phyloP scores from a whole-genome alignment of 495 filamentous ascomycete species.

The Trichoderma reesei region DNA sequence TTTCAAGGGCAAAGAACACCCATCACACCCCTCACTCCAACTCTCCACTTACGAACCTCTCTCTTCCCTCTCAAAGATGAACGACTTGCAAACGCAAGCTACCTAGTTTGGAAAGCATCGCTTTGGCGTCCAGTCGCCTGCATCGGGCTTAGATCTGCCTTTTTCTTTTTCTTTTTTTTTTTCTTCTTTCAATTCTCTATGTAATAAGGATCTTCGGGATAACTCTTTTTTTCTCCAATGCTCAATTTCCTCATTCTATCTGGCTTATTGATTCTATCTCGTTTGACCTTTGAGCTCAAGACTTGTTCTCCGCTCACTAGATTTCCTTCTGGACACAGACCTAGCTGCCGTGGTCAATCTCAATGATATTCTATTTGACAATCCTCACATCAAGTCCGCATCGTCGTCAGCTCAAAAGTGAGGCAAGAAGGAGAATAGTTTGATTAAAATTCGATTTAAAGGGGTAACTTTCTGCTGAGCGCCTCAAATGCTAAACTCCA shows the following conservation, averaged over 20 bases:
- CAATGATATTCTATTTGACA: too few species aligned
- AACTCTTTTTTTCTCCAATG: neutral
- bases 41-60: neutral
- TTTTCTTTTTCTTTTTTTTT: neutral
- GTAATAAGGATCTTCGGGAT: too few species aligned
- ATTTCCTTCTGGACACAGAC: neutral
- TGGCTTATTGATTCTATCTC: too few species aligned
- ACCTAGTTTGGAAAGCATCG: neutral
- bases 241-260: too few species aligned
- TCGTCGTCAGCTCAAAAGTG: neutral
- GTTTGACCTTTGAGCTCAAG: neutral
- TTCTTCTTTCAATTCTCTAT: neutral
- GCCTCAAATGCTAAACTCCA: constrained; percentile 9
- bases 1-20: too few species aligned
- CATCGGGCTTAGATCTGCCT: neutral
- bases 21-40: neutral
- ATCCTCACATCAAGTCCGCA: neutral
- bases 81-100: neutral
- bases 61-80: neutral
- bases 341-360: too few species aligned
- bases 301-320: neutral
- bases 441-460: constrained; percentile 7
- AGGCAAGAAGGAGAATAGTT: neutral
- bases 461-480: constrained; percentile 3
- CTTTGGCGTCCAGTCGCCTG: neutral